These are phyloP conservation scores for Beauveria sp. DNA, from an alignment of 2,329 filamentous ascomycete species.

Conservation along the genomic window DNA sequence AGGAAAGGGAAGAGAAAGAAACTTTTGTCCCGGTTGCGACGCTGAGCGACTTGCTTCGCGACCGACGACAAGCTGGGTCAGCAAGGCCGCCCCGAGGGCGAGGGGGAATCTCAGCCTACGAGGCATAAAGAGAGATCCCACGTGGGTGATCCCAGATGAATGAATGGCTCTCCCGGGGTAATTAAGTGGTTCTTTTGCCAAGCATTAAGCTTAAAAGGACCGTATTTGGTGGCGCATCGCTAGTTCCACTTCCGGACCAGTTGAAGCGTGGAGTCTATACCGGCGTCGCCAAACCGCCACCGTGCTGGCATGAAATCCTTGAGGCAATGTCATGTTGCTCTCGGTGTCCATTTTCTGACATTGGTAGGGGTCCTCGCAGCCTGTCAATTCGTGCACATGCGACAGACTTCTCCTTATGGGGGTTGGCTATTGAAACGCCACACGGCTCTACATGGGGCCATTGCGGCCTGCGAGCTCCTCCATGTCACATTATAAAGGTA, in stretches of 20 bases:
- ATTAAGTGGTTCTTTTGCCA: background rate
- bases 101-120: background rate
- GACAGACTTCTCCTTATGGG: conserved; percentile 7
- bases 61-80: background rate
- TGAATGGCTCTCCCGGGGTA: background rate
- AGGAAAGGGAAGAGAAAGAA: background rate
- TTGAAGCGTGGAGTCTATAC: background rate
- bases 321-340: background rate
- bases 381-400: conserved; percentile 8
- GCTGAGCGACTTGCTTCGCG: no score
- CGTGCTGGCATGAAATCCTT: background rate
- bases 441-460: background rate
- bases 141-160: background rate
- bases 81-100: background rate
- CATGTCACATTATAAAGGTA: background rate
- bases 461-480: background rate
- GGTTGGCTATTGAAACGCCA: conserved; percentile 7
- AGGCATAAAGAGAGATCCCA: conserved; percentile 1
- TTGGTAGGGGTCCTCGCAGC: background rate
- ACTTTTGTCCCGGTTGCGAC: no score
- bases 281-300: background rate
- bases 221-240: conserved; percentile 1
- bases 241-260: conserved; percentile 3
- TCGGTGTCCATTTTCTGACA: conserved; percentile 7
- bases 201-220: conserved; percentile 7